phyloP scores from a whole-genome alignment of 2,329 filamentous ascomycete genomes.

The Exserohilum rostratum region DNA sequence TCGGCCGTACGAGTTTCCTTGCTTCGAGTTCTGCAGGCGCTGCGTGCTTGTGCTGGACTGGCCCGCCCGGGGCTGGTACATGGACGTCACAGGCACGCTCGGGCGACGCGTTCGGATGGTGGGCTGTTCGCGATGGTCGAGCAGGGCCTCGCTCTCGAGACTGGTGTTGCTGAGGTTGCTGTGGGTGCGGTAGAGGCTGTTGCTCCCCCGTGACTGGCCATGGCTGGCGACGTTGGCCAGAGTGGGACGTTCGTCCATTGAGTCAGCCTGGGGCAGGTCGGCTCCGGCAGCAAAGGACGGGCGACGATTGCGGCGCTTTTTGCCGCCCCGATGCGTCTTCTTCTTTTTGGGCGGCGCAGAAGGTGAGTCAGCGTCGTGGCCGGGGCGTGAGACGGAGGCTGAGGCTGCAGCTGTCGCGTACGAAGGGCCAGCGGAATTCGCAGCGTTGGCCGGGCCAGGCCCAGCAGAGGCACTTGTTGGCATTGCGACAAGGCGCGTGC shows the following conservation, averaged over 20 bases:
- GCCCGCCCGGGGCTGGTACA: slow-evolving; percentile 36
- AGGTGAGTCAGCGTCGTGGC: slow-evolving; percentile 14
- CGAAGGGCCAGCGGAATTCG: slow-evolving; percentile 17
- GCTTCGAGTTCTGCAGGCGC: slow-evolving; percentile 18
- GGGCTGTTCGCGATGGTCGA: slow-evolving; percentile 76
- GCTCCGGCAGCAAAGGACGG: slow-evolving; percentile 74
- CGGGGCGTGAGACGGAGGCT: slow-evolving; percentile 7
- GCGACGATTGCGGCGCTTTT: slow-evolving; percentile 75
- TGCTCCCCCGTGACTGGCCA: slow-evolving; percentile 45
- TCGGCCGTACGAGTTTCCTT: slow-evolving; percentile 24
- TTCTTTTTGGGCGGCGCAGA: slow-evolving; percentile 58
- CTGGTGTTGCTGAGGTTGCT: slow-evolving; percentile 79
- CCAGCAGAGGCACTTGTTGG: slow-evolving; percentile 21
- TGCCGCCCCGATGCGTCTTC: slow-evolving; percentile 76
- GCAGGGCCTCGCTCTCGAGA: slow-evolving; percentile 82
- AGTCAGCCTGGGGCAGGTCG: slow-evolving; percentile 61
- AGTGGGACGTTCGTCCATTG: slow-evolving; percentile 59
- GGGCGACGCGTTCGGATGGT: slow-evolving; percentile 51
- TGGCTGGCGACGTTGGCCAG: slow-evolving; percentile 47
- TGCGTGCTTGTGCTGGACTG: slow-evolving; percentile 28
- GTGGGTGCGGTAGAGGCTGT: slow-evolving; percentile 61
- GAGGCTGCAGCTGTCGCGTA: slow-evolving; percentile 25
- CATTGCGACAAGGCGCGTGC: slow-evolving; percentile 18
- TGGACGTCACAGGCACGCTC: slow-evolving; percentile 49
- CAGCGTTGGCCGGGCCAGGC: slow-evolving; percentile 12